phyloP scores from a whole-genome alignment of 345 rosid genomes.

The Eucalyptus paniculata region DNA sequence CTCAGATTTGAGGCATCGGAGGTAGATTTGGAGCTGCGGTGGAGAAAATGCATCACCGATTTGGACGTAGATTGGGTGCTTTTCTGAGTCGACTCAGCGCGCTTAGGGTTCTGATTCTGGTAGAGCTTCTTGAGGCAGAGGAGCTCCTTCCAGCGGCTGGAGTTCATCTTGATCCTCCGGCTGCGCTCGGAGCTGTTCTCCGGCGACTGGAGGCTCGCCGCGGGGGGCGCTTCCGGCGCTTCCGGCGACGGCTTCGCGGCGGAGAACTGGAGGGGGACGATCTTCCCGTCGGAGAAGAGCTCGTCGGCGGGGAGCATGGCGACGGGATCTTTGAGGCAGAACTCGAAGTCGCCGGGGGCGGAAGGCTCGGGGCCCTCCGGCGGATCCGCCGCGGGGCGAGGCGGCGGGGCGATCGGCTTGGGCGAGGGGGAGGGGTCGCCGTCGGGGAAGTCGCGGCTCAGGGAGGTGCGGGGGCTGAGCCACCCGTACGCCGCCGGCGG shows the following conservation, averaged over 20 bases:
- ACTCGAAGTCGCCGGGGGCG: slow-evolving; percentile 63
- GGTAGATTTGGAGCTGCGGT: slow-evolving; percentile 51
- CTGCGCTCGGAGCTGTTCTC: slow-evolving; percentile 16
- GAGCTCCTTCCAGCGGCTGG: slow-evolving; percentile 93
- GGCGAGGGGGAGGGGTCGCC: slow-evolving; percentile 10
- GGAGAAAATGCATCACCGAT: slow-evolving; percentile 53
- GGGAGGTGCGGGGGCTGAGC: slow-evolving; percentile 55
- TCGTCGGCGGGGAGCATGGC: slow-evolving; percentile 88
- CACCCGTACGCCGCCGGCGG: slow-evolving; percentile 42
- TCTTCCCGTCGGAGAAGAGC: slow-evolving; percentile 81
- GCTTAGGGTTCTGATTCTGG: slow-evolving; percentile 2
- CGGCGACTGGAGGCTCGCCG: slow-evolving; percentile 6
- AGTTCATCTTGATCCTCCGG: slow-evolving; percentile 37
- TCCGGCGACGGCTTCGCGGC: not conserved
- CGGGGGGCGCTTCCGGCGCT: not conserved
- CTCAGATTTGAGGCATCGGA: slow-evolving; percentile 30
- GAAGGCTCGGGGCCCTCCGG: not conserved
- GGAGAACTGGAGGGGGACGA: slow-evolving; percentile 59
- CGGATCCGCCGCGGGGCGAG: not conserved
- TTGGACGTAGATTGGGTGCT: slow-evolving; percentile 5
- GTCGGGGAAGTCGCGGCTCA: slow-evolving; percentile 20
- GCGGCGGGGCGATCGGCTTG: not conserved
- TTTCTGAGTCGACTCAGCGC: not conserved
- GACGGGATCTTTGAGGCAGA: slow-evolving; percentile 71
- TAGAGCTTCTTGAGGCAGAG: slow-evolving; percentile 59